phyloP scores from a whole-genome alignment of 2,329 filamentous ascomycete genomes.

The Curvularia lunata region DNA sequence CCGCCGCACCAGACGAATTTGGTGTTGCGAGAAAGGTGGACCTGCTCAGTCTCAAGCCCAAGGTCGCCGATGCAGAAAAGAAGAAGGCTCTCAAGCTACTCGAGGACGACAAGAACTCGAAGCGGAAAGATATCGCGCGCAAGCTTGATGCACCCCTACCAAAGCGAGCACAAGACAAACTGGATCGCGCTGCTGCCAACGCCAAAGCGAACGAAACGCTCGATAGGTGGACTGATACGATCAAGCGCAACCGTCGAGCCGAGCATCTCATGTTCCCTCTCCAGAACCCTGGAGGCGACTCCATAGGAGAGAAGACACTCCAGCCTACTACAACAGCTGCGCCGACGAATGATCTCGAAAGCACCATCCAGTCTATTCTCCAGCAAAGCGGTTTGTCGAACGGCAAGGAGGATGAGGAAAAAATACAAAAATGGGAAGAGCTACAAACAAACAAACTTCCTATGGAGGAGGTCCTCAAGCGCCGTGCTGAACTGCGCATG shows the following conservation, averaged over 20 bases:
- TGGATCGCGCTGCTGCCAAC: conserved; percentile 83
- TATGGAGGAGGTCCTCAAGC: conserved; percentile 73
- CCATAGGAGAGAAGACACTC: conserved; percentile 68
- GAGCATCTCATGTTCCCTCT: conserved; percentile 91
- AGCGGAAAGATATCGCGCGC: conserved; percentile 61
- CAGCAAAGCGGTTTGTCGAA: conserved; percentile 81
- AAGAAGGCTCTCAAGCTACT: conserved; percentile 81
- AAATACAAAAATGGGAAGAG: conserved; percentile 72
- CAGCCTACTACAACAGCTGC: conserved; percentile 63
- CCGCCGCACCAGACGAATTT: conserved; percentile 66
- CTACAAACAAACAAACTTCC: conserved; percentile 74
- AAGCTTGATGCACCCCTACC: conserved; percentile 84
- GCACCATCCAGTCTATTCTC: conserved; percentile 85
- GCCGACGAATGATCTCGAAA: conserved; percentile 81
- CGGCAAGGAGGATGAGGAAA: conserved; percentile 65
- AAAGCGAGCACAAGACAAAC: conserved; percentile 82
- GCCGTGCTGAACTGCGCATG: conserved; percentile 75
- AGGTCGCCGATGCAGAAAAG: conserved; percentile 74
- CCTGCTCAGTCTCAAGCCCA: conserved; percentile 75
- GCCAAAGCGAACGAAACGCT: conserved; percentile 91
- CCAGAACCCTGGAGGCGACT: conserved; percentile 69
- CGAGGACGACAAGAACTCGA: conserved; percentile 67
- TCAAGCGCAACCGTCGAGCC: conserved; percentile 89
- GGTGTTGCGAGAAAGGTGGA: conserved; percentile 71
- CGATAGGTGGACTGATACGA: conserved; percentile 90